A percentile compares a stretch with the other conserved stretches of the same genome.
Evolutionary conservation across 768 basidiomycete genomes (phyloP).

Genomic region (Tricholoma furcatifolium): DNA sequence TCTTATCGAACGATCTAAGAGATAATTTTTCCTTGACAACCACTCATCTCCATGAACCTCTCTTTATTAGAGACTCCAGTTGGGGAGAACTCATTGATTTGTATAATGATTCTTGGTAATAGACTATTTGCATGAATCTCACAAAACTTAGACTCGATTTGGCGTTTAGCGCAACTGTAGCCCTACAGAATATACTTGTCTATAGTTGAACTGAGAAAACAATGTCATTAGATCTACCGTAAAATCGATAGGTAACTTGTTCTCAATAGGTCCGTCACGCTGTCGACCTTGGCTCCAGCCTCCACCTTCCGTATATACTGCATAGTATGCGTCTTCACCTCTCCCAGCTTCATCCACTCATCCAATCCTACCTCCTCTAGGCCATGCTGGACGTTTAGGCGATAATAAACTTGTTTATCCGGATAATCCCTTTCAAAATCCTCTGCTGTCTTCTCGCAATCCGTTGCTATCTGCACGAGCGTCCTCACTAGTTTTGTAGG

Average conservation of each 20-base stretch:
- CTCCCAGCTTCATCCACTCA: constrained; percentile 9
- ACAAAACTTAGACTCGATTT: too few relatives aligned
- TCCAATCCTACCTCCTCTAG: constrained; percentile 6
- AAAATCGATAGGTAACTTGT: too few relatives aligned
- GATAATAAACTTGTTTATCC: neutral
- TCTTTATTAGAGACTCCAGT: neutral
- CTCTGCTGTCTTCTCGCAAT: constrained; percentile 8
- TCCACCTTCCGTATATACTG: neutral
- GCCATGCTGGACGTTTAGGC: constrained; percentile 15
- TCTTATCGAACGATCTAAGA: neutral
- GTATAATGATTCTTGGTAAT: constrained; percentile 6
- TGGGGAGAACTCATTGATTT: neutral
- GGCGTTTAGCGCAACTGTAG: too few relatives aligned
- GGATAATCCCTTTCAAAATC: neutral
- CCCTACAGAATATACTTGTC: too few relatives aligned
- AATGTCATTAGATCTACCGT: too few relatives aligned
- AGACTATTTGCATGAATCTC: too few relatives aligned
- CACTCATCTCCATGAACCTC: too few relatives aligned
- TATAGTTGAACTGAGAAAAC: too few relatives aligned
- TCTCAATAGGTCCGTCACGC: neutral
- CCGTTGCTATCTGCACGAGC: constrained; percentile 3
- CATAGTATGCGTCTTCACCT: constrained; percentile 9
- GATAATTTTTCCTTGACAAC: neutral
- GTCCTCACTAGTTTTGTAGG: neutral
- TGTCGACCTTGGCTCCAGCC: neutral